Conservation (phyloP, 306 rosid species). For the Malus sylvestris region DNA sequence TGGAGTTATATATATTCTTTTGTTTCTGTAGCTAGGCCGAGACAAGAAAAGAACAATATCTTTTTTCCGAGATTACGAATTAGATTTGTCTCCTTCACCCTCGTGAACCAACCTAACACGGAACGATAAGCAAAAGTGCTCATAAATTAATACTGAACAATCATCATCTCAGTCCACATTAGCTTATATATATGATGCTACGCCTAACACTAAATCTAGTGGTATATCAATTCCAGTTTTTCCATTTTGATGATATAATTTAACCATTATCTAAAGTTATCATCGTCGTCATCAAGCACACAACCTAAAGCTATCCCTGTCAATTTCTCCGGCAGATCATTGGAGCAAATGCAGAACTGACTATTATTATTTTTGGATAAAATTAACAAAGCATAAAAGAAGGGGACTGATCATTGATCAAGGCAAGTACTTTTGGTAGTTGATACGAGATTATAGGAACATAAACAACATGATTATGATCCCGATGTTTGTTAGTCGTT, state of each 20-base stretch:
- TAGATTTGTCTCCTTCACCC: not conserved
- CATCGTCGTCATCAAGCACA: slow-evolving; percentile 22
- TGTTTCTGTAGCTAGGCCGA: not conserved
- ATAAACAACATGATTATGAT: not conserved
- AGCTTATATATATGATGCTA: not conserved
- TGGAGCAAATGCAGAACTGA: not conserved
- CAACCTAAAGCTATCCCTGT: slow-evolving; percentile 20
- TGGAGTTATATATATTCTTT: not conserved
- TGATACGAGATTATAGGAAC: too few relatives aligned
- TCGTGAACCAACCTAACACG: slow-evolving; percentile 9
- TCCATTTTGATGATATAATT: not conserved
- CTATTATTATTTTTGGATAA: not conserved
- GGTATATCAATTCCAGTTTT: not conserved
- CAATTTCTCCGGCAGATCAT: slow-evolving; percentile 23
- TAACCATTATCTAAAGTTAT: not conserved
- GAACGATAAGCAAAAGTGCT: not conserved
- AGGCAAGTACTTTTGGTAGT: not conserved
- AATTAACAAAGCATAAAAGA: not conserved
- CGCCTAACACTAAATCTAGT: not conserved
- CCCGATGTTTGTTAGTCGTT: not conserved
- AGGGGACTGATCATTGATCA: not conserved
- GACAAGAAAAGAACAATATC: not conserved
- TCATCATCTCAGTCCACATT: slow-evolving; percentile 1
- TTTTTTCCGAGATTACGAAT: not conserved
- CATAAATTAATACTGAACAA: not conserved